These are phyloP conservation scores for Chara braunii DNA, from an alignment of 139 green algal species.

Conservation along the genomic window DNA sequence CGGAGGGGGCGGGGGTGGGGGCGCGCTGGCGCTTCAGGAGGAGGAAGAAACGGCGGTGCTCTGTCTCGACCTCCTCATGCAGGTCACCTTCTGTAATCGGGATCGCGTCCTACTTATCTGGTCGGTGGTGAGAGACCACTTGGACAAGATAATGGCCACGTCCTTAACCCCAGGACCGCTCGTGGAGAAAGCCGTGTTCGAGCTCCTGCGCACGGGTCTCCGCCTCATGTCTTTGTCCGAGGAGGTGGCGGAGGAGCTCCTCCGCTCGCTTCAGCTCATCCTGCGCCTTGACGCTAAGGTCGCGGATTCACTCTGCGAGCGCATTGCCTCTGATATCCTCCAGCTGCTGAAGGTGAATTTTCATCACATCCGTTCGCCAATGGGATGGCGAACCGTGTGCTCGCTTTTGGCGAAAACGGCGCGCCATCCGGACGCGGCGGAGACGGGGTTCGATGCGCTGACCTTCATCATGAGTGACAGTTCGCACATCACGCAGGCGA, in stretches of 20 bases:
- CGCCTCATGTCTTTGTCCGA: slow-evolving; percentile 83
- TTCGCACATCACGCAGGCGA: slow-evolving; percentile 26
- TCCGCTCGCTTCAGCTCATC: slow-evolving; percentile 67
- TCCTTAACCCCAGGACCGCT: slow-evolving; percentile 39
- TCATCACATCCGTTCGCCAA: slow-evolving; percentile 42
- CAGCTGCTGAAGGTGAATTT: slow-evolving; percentile 13
- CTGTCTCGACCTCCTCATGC: slow-evolving; percentile 81
- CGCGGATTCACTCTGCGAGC: slow-evolving; percentile 46
- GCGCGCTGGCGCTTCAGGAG: slow-evolving; percentile 15
- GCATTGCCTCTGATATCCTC: slow-evolving; percentile 43
- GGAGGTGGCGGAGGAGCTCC: slow-evolving; percentile 71
- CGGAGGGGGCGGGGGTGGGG: background rate
- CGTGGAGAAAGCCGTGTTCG: slow-evolving; percentile 73
- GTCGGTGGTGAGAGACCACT: slow-evolving; percentile 62
- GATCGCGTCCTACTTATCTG: slow-evolving; percentile 77
- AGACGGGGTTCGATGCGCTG: slow-evolving; percentile 53
- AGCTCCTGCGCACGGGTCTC: slow-evolving; percentile 75
- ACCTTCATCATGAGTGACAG: slow-evolving; percentile 37
- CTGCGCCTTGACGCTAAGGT: slow-evolving; percentile 63
- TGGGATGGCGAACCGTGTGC: slow-evolving; percentile 73
- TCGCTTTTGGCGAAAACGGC: slow-evolving; percentile 68
- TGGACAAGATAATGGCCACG: slow-evolving; percentile 45
- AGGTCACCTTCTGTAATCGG: slow-evolving; percentile 77
- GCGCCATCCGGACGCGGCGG: slow-evolving; percentile 56
- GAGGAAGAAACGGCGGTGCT: slow-evolving; percentile 66